phyloP scores from a whole-genome alignment of 192 early-diverging fungal genomes.

The Backusella liffmaniae region DNA sequence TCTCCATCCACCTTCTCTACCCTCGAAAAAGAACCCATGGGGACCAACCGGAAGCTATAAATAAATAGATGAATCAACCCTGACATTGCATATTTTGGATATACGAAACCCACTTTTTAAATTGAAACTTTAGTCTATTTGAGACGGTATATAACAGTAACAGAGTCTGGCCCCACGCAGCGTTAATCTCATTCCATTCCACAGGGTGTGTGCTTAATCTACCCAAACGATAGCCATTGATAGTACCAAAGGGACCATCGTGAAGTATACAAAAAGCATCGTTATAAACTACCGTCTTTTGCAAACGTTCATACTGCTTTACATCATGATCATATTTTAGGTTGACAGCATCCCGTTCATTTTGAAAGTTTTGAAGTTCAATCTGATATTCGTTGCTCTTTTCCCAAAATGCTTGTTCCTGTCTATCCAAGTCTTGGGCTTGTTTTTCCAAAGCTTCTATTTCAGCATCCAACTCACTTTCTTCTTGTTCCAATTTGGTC shows the following conservation, averaged over 20 bases:
- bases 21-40: slow-evolving; percentile 89
- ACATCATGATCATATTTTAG: slow-evolving; percentile 75
- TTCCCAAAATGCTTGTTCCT: slow-evolving; percentile 69
- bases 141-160: slow-evolving; percentile 87
- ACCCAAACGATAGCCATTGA: slow-evolving; percentile 92
- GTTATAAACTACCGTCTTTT: slow-evolving; percentile 94
- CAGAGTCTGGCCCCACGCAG: slow-evolving; percentile 89
- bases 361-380: slow-evolving; percentile 60
- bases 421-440: slow-evolving; percentile 48
- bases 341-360: slow-evolving; percentile 79
- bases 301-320: slow-evolving; percentile 75
- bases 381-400: slow-evolving; percentile 73
- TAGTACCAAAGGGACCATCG: slow-evolving; percentile 85
- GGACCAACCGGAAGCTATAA: slow-evolving; percentile 74
- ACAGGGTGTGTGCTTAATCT: slow-evolving; percentile 72
- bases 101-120: slow-evolving; percentile 55
- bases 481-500: slow-evolving; percentile 37
- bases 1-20: slow-evolving; percentile 85
- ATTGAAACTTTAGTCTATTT: slow-evolving; percentile 78
- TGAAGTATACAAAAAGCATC: slow-evolving; percentile 90
- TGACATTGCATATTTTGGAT: no score
- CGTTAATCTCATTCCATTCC: slow-evolving; percentile 97
- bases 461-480: slow-evolving; percentile 31
- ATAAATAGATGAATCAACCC: not conserved
- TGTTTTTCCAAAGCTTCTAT: slow-evolving; percentile 53